A percentile compares a stretch with the other conserved stretches of the same genome.
phyloP scores from a whole-genome alignment of 2,329 filamentous ascomycete genomes.

The Pseudocercospora vitis region DNA sequence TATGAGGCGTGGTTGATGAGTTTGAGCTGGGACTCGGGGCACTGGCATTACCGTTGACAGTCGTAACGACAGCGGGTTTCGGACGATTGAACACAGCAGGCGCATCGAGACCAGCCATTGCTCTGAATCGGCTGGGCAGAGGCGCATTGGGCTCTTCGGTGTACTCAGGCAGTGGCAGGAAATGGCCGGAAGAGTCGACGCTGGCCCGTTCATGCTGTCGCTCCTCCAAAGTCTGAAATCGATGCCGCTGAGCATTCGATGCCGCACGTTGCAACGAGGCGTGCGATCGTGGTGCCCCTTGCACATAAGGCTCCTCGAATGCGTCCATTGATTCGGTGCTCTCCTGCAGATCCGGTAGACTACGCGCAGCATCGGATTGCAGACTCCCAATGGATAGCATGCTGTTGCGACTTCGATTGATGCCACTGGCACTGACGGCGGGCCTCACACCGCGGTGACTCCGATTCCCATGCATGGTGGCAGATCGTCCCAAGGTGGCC shows the following conservation, averaged over 20 bases:
- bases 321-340: slow-evolving; percentile 28
- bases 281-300: slow-evolving; percentile 37
- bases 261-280: slow-evolving; percentile 39
- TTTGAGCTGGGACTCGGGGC: slow-evolving; percentile 5
- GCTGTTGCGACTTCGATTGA: slow-evolving; percentile 25
- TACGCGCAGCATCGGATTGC: slow-evolving; percentile 31
- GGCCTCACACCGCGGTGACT: slow-evolving; percentile 23
- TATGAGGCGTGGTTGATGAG: slow-evolving; percentile 19
- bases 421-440: slow-evolving; percentile 6
- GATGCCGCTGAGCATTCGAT: slow-evolving; percentile 68
- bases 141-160: slow-evolving; percentile 56
- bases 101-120: slow-evolving; percentile 39
- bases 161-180: slow-evolving; percentile 79
- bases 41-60: slow-evolving; percentile 11
- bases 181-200: slow-evolving; percentile 72
- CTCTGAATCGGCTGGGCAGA: slow-evolving; percentile 38
- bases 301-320: slow-evolving; percentile 39
- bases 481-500: slow-evolving; percentile 36
- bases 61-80: slow-evolving; percentile 23
- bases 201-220: slow-evolving; percentile 45
- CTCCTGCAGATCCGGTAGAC: slow-evolving; percentile 38
- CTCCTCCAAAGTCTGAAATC: slow-evolving; percentile 62
- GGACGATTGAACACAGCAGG: slow-evolving; percentile 24
- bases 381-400: slow-evolving; percentile 31
- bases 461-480: slow-evolving; percentile 34